Percentiles rank a stretch among this genome's conserved stretches.
phyloP scores from a whole-genome alignment of 257 asterid species.

The Misopates orontium region DNA sequence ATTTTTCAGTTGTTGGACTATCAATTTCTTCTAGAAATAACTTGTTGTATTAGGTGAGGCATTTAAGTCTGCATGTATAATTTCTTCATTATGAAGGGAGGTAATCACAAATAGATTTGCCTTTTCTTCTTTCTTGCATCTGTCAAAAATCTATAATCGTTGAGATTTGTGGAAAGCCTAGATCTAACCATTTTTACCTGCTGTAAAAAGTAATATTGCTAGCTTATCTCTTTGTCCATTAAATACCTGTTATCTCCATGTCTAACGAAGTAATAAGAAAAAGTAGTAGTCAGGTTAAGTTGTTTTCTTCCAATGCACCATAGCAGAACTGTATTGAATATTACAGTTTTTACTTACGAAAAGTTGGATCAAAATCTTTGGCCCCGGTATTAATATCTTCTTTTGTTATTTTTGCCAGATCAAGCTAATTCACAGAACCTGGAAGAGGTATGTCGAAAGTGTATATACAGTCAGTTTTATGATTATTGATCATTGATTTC shows the following conservation, averaged over 20 bases:
- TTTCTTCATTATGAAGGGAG: no score
- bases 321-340: not conserved
- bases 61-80: no score
- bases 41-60: no score
- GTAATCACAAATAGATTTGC: no score
- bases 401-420: slow-evolving; percentile 38
- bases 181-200: not conserved
- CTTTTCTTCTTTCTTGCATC: not conserved
- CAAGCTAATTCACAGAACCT: slow-evolving; percentile 35
- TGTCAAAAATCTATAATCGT: not conserved
- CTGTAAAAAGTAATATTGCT: no score
- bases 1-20: no score
- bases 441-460: slow-evolving; percentile 44
- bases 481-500: slow-evolving; percentile 1
- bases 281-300: not conserved
- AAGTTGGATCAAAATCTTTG: not conserved
- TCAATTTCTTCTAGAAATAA: no score
- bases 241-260: slow-evolving; percentile 1
- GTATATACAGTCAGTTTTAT: slow-evolving; percentile 6
- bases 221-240: no score
- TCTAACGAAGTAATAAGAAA: not conserved
- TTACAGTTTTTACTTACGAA: not conserved
- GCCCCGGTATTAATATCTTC: slow-evolving; percentile 3
- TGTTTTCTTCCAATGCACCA: slow-evolving; percentile 12
- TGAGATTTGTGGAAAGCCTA: not conserved